Conservation (phyloP, 495 filamentous ascomycete species). For the Penicillium bialowiezense region DNA sequence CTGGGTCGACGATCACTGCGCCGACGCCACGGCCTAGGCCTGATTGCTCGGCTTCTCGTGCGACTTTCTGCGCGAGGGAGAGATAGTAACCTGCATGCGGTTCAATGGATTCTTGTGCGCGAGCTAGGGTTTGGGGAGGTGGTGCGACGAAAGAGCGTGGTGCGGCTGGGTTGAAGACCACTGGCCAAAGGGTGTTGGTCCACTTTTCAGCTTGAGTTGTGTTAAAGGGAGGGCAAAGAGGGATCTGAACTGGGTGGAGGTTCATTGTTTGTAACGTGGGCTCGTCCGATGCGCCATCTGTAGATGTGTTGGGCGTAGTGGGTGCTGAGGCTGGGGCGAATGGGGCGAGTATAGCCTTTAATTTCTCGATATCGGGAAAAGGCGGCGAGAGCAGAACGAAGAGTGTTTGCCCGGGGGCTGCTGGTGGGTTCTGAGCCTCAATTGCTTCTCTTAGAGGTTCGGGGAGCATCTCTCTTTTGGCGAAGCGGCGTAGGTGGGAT, state of each 20-base stretch:
- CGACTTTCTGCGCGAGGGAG: constrained; percentile 63
- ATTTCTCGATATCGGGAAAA: constrained; percentile 23
- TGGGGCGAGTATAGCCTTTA: constrained; percentile 34
- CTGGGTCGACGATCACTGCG: constrained; percentile 74
- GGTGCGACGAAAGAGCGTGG: constrained; percentile 37
- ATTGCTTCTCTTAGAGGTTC: constrained; percentile 33
- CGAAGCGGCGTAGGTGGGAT: constrained; percentile 78
- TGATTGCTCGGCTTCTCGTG: constrained; percentile 48
- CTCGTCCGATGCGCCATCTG: constrained; percentile 18
- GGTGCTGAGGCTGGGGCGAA: constrained; percentile 23
- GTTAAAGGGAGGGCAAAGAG: constrained; percentile 72
- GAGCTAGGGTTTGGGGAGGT: constrained; percentile 57
- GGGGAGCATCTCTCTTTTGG: constrained; percentile 68
- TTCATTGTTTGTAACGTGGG: constrained; percentile 25
- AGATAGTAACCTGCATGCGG: constrained; percentile 57
- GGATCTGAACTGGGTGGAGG: constrained; percentile 59
- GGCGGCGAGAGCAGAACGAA: constrained; percentile 41
- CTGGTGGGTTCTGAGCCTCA: constrained; percentile 12
- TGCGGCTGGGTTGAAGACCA: constrained; percentile 79
- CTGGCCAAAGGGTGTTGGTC: constrained; percentile 80
- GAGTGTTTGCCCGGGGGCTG: constrained; percentile 23
- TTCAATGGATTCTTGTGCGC: constrained; percentile 55
- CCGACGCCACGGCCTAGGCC: constrained; percentile 70
- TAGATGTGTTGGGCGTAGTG: constrained; percentile 1
- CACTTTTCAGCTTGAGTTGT: constrained; percentile 70